Percentiles rank a stretch among this genome's conserved stretches.
phyloP scores from a whole-genome alignment of 2,329 filamentous ascomycete genomes.

The Pyrenophora seminiperda region DNA sequence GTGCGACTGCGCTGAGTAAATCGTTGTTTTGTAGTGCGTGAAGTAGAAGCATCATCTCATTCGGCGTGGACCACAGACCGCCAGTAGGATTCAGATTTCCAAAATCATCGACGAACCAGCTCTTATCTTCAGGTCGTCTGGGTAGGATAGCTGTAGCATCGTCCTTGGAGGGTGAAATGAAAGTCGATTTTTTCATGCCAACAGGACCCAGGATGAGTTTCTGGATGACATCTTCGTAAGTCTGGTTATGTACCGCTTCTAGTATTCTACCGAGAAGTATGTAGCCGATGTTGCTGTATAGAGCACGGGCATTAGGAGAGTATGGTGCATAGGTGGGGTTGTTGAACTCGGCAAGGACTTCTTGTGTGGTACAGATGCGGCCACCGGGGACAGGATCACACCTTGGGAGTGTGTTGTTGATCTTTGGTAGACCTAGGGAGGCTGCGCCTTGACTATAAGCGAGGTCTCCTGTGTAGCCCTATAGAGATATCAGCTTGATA shows the following conservation, averaged over 20 bases:
- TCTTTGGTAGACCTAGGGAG: conserved; percentile 23
- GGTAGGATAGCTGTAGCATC: conserved; percentile 24
- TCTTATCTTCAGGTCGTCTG: conserved; percentile 11
- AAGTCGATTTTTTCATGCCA: conserved; percentile 22
- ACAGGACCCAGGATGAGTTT: conserved; percentile 30
- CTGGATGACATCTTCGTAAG: conserved; percentile 26
- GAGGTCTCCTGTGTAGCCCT: conserved; percentile 33
- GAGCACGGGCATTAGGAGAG: conserved; percentile 21
- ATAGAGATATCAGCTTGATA: neutral
- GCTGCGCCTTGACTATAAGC: conserved; percentile 17
- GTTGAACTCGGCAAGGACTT: conserved; percentile 34
- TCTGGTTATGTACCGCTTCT: conserved; percentile 22
- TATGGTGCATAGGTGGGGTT: conserved; percentile 21
- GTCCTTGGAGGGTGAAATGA: conserved; percentile 16
- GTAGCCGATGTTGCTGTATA: conserved; percentile 34
- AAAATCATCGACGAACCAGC: conserved; percentile 31
- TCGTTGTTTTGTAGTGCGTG: conserved; percentile 24
- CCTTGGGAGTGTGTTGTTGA: conserved; percentile 26
- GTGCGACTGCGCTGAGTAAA: conserved; percentile 20
- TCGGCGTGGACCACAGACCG: conserved; percentile 36
- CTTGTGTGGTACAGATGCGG: conserved; percentile 20
- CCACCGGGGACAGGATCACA: conserved; percentile 32
- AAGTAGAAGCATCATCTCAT: conserved; percentile 27
- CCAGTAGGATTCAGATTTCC: conserved; percentile 35
- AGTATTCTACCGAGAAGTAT: conserved; percentile 34